These are phyloP conservation scores for Curvularia lunata DNA, from an alignment of 2,329 filamentous ascomycete species.

Conservation along the genomic window DNA sequence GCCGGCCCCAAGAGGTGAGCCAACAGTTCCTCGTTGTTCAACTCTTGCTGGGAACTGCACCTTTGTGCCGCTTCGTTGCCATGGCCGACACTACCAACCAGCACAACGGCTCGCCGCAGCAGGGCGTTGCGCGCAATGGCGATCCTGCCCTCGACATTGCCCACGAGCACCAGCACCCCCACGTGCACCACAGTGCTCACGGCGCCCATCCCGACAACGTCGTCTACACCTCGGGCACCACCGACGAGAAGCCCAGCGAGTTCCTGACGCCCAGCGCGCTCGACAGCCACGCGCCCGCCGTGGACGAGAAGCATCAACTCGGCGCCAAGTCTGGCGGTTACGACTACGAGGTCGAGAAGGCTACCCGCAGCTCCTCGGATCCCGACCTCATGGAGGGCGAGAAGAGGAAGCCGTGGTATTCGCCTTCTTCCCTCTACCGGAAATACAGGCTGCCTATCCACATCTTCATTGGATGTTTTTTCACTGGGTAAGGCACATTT, in stretches of 20 bases:
- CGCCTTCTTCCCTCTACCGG: conserved; percentile 31
- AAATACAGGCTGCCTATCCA: conserved; percentile 53
- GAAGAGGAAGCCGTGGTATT: conserved; percentile 30
- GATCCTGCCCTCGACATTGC: conserved; percentile 49
- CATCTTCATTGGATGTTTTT: conserved; percentile 55
- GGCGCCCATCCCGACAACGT: conserved; percentile 41
- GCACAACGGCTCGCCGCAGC: conserved; percentile 47
- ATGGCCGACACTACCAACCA: conserved; percentile 42
- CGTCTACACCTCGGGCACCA: conserved; percentile 48
- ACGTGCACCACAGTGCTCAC: conserved; percentile 47
- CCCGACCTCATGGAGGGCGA: conserved; percentile 22
- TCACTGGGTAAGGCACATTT: conserved; percentile 57
- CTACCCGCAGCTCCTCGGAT: conserved; percentile 38
- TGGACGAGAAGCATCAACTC: conserved; percentile 35
- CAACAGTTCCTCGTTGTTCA: conserved; percentile 38
- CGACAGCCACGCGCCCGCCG: conserved; percentile 45
- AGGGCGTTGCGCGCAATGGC: conserved; percentile 40
- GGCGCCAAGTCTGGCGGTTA: conserved; percentile 43
- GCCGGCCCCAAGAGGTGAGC: conserved; percentile 18
- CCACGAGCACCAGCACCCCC: conserved; percentile 48
- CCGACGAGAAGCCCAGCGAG: conserved; percentile 38
- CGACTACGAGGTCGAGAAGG: conserved; percentile 52
- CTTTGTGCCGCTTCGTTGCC: conserved; percentile 35
- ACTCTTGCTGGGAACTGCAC: conserved; percentile 35
- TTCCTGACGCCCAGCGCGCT: conserved; percentile 46